Percentiles rank a stretch among this genome's conserved stretches.
These are phyloP conservation scores for Linum usitatissimum DNA, from an alignment of 345 rosid genomes.

Conservation along the genomic window DNA sequence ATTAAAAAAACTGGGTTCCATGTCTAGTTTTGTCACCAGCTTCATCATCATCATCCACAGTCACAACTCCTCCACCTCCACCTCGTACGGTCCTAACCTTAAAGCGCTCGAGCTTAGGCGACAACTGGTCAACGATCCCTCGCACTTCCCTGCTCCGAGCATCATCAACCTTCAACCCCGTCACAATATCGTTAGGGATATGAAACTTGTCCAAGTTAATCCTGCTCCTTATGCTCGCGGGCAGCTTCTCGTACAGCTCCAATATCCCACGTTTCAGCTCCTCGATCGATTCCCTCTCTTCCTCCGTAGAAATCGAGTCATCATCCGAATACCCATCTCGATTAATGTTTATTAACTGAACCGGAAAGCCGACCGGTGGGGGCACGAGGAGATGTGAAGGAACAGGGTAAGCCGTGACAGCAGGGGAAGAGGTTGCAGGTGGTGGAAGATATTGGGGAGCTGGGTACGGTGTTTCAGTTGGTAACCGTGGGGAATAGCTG, in stretches of 20 bases:
- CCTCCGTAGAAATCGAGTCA: background rate
- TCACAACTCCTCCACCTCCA: constrained; percentile 5
- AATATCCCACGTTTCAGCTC: constrained; percentile 8
- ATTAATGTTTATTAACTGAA: background rate
- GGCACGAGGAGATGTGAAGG: background rate
- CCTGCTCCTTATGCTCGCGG: constrained; percentile 6
- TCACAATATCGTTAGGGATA: background rate
- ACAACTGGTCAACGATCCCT: constrained; percentile 9
- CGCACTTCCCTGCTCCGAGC: background rate
- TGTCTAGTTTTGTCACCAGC: constrained; percentile 3
- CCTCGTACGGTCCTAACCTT: constrained; percentile 19
- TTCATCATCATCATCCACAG: constrained; percentile 2
- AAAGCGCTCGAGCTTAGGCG: constrained; percentile 24
- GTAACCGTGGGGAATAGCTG: constrained; percentile 6
- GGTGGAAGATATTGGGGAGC: background rate
- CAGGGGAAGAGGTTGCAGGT: background rate
- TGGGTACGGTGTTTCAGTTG: background rate
- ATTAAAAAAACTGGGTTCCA: background rate
- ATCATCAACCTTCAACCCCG: constrained; percentile 7
- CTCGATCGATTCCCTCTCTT: constrained; percentile 13
- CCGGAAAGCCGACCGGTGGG: background rate
- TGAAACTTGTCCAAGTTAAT: constrained; percentile 14
- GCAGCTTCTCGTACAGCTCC: constrained; percentile 22
- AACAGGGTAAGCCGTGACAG: constrained; percentile 5
- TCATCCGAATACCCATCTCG: background rate